A percentile compares a stretch with the other conserved stretches of the same genome.
Conservation (phyloP, 495 filamentous ascomycete species). For the Corynascus novoguineensis region DNA sequence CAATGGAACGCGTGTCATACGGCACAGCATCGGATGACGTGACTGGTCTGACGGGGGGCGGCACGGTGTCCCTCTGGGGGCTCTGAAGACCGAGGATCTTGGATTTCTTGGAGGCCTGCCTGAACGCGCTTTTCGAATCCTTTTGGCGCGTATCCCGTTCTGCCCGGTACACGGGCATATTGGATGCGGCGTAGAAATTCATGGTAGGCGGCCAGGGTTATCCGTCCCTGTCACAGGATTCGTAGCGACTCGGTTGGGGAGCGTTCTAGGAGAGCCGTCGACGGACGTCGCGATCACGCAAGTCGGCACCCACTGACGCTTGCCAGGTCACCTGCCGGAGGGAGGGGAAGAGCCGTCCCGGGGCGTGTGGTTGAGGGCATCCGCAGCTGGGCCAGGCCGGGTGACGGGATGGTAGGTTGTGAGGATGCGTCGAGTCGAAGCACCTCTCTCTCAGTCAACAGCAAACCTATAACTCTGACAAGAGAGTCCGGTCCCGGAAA, state of each 20-base stretch:
- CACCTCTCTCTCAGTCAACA: background rate
- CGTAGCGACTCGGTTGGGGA: background rate
- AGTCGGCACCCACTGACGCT: constrained; percentile 8
- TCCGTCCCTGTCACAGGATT: background rate
- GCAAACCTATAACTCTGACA: background rate
- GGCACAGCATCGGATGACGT: constrained; percentile 16
- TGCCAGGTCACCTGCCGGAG: constrained; percentile 1
- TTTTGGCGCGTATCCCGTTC: constrained; percentile 22
- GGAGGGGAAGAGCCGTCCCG: constrained; percentile 11
- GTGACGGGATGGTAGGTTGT: background rate
- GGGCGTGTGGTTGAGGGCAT: constrained; percentile 11
- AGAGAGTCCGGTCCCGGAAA: constrained; percentile 6
- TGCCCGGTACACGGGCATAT: constrained; percentile 29
- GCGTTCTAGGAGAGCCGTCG: background rate
- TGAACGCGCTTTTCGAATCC: constrained; percentile 14
- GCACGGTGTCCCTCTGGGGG: constrained; percentile 5
- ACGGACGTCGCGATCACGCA: constrained; percentile 2
- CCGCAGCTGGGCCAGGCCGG: constrained; percentile 4
- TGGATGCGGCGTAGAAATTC: constrained; percentile 34
- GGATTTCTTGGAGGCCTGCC: constrained; percentile 11
- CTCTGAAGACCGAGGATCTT: constrained; percentile 10
- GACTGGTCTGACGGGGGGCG: constrained; percentile 10
- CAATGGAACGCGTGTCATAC: constrained; percentile 26
- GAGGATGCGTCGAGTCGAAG: constrained; percentile 2
- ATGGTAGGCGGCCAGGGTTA: constrained; percentile 18